phyloP scores from a whole-genome alignment of 305 asterid species.

The Solanum hybrid region DNA sequence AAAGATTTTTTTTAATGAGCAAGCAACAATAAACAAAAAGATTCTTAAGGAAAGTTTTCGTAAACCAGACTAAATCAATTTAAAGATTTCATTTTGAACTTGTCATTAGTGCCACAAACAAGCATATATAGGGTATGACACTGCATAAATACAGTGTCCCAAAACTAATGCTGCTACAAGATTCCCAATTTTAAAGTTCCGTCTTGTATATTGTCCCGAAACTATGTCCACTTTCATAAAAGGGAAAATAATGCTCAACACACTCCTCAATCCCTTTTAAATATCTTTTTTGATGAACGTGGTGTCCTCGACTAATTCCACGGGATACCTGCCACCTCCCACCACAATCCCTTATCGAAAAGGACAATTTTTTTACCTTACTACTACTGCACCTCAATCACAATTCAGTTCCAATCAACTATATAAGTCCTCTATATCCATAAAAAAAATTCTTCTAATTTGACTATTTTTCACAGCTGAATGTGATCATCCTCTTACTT shows the following conservation, averaged over 20 bases:
- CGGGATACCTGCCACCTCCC: not conserved
- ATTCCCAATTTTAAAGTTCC: not conserved
- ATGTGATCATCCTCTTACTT: not conserved
- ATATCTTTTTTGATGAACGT: not conserved
- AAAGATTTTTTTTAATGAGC: not conserved
- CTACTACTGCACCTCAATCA: not conserved
- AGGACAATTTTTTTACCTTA: not conserved
- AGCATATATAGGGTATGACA: not conserved
- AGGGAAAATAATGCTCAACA: not conserved
- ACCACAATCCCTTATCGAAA: not conserved
- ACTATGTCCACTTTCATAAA: not conserved
- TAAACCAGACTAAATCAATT: not conserved
- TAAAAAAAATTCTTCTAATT: not conserved
- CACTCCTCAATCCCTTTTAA: not conserved
- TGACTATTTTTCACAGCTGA: not conserved
- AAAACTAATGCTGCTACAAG: not conserved
- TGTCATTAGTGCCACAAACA: not conserved
- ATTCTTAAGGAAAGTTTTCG: not conserved
- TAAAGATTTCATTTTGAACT: not conserved
- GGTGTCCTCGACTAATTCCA: not conserved
- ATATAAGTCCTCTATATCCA: not conserved
- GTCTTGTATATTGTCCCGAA: not conserved
- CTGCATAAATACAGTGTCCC: not conserved
- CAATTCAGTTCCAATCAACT: not conserved
- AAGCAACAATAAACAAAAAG: not conserved